These are phyloP conservation scores for Trichophyton rubrum DNA, from an alignment of 2,329 filamentous ascomycete genomes.

Conservation along the genomic window DNA sequence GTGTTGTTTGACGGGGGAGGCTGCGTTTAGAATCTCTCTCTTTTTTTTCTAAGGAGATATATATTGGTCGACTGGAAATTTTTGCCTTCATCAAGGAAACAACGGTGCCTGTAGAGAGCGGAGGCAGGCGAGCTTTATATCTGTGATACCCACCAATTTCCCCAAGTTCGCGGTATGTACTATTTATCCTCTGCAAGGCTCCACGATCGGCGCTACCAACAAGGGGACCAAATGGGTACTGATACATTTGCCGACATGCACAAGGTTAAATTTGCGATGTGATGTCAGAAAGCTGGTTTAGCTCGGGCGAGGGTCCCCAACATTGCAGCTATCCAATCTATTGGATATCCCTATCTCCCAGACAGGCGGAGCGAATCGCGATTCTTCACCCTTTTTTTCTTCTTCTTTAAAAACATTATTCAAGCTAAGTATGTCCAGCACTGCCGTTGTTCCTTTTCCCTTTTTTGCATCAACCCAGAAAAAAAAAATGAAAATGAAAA, in stretches of 20 bases:
- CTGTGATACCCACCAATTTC: constrained; percentile 3
- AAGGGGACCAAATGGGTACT: constrained; percentile 1
- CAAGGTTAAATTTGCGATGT: constrained; percentile 4
- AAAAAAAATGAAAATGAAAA: no score
- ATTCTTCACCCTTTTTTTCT: background rate
- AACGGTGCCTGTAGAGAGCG: background rate
- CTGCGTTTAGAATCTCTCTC: background rate
- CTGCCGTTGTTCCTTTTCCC: background rate
- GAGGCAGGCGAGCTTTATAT: constrained; percentile 1
- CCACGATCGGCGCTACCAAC: constrained; percentile 1
- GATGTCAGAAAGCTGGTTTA: constrained; percentile 2
- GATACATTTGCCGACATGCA: constrained; percentile 3
- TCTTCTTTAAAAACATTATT: background rate
- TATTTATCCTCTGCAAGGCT: background rate
- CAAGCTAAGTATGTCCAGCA: background rate
- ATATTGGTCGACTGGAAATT: background rate
- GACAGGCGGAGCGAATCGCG: background rate
- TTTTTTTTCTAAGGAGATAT: background rate
- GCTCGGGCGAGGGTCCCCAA: background rate
- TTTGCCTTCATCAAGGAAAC: background rate
- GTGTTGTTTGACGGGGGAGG: background rate
- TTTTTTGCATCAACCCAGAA: background rate
- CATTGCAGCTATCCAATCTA: background rate
- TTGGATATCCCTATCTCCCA: background rate
- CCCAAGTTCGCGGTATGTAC: background rate